Percentiles rank a stretch among this genome's conserved stretches.
phyloP scores from a whole-genome alignment of 164 flowering plant genomes.

The Umbilicus rupestris region DNA sequence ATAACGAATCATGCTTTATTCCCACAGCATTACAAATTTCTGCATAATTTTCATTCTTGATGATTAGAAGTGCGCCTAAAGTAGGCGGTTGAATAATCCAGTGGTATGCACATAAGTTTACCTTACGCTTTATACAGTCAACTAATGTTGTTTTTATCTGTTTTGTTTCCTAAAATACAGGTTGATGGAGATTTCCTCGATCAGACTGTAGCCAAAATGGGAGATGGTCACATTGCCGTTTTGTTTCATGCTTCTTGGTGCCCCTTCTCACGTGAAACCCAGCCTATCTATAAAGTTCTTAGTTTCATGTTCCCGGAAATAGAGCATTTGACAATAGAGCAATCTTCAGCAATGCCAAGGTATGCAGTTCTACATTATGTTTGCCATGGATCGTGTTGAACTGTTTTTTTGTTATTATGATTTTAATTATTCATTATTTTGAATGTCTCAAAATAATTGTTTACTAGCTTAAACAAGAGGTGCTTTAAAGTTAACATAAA shows the following conservation, averaged over 20 bases:
- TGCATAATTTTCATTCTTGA: too few relatives aligned
- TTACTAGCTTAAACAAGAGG: background rate
- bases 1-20: too few relatives aligned
- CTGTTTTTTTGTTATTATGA: background rate
- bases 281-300: conserved; percentile 40
- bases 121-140: background rate
- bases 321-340: conserved; percentile 58
- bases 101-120: too few relatives aligned
- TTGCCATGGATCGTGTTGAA: background rate
- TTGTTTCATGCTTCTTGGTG: conserved; percentile 82
- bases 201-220: conserved; percentile 26
- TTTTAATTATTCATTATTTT: background rate
- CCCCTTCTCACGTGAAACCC: conserved; percentile 49
- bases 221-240: conserved; percentile 36
- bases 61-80: too few relatives aligned
- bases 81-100: too few relatives aligned
- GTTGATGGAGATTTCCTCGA: conserved; percentile 62
- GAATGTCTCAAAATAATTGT: background rate
- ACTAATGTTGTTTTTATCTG: background rate
- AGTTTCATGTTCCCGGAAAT: conserved; percentile 78
- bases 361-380: conserved; percentile 14
- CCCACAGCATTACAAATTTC: too few relatives aligned
- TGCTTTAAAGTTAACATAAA: background rate
- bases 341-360: conserved; percentile 77
- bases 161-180: conserved; percentile 21